Evolutionary conservation across 805 yeast species (phyloP).

Genomic region (Kodamaea sagamina): DNA sequence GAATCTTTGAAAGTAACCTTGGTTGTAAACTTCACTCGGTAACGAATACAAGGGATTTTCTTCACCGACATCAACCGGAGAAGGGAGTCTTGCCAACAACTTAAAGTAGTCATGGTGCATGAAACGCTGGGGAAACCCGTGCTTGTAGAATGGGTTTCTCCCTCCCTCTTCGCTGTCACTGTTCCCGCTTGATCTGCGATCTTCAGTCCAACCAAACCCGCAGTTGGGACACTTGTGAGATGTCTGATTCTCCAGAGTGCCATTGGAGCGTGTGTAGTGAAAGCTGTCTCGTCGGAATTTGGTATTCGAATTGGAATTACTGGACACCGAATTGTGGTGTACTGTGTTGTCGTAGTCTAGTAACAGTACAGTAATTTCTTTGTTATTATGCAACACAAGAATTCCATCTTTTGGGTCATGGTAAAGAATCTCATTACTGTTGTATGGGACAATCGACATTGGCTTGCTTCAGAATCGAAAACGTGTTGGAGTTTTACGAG

Average conservation of each 20-base stretch:
- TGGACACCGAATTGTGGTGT: not conserved
- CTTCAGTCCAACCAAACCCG: slow-evolving; percentile 30
- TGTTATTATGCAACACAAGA: slow-evolving; percentile 36
- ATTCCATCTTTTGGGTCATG: slow-evolving; percentile 39
- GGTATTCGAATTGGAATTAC: not conserved
- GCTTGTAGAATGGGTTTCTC: not conserved
- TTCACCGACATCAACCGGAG: not conserved
- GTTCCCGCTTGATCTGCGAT: slow-evolving; percentile 1
- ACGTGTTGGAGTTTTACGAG: not conserved
- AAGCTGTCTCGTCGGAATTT: not conserved
- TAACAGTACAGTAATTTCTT: slow-evolving; percentile 31
- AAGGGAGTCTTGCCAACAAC: slow-evolving; percentile 28
- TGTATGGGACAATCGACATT: slow-evolving; percentile 45
- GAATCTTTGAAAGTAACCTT: slow-evolving; percentile 77
- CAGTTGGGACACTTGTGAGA: slow-evolving; percentile 30
- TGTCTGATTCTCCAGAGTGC: not conserved
- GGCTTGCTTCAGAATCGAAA: no score
- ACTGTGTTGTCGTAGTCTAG: slow-evolving; percentile 10
- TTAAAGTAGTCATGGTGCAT: slow-evolving; percentile 42
- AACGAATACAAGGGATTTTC: slow-evolving; percentile 22
- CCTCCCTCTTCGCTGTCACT: not conserved
- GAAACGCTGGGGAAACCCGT: slow-evolving; percentile 20
- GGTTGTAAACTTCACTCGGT: slow-evolving; percentile 66
- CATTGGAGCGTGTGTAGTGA: not conserved
- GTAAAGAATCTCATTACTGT: slow-evolving; percentile 33